These are phyloP conservation scores for Sporisorium scitamineum DNA, from an alignment of 1,284 basidiomycete species.

Conservation along the genomic window DNA sequence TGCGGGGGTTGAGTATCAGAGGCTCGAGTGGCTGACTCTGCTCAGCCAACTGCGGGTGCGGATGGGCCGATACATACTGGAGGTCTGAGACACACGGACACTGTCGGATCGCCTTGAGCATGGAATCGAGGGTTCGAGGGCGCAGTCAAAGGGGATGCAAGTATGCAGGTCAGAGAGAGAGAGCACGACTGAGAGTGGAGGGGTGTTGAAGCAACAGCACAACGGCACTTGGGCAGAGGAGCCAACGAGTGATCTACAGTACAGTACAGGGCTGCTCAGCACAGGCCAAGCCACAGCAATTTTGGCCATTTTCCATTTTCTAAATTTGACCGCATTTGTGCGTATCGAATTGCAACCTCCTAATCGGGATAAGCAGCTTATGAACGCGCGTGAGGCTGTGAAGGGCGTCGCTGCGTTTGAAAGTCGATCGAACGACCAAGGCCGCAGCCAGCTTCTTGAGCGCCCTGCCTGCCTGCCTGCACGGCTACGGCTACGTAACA, in stretches of 20 bases:
- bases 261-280: constrained; percentile 5
- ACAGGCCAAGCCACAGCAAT: constrained; percentile 7
- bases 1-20: constrained; percentile 15
- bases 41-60: constrained; percentile 26
- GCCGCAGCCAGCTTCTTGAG: constrained; percentile 8
- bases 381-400: constrained; percentile 6
- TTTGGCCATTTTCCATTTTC: constrained; percentile 2
- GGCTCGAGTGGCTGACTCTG: not conserved
- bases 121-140: constrained; percentile 13
- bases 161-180: constrained; percentile 6
- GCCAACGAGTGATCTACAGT: not conserved
- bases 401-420: not conserved
- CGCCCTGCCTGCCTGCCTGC: not conserved
- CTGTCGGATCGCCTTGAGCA: not conserved
- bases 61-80: constrained; percentile 18
- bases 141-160: constrained; percentile 13
- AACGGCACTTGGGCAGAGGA: constrained; percentile 12
- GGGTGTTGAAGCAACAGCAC: constrained; percentile 10
- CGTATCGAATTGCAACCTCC: not conserved
- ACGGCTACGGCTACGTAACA: constrained; percentile 17
- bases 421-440: constrained; percentile 14
- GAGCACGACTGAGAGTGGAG: constrained; percentile 13
- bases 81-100: not conserved
- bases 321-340: constrained; percentile 27
- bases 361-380: too few relatives aligned